Evolutionary conservation across 2,329 filamentous ascomycete species (phyloP).

Genomic region (Alternaria novae-zelandiae): DNA sequence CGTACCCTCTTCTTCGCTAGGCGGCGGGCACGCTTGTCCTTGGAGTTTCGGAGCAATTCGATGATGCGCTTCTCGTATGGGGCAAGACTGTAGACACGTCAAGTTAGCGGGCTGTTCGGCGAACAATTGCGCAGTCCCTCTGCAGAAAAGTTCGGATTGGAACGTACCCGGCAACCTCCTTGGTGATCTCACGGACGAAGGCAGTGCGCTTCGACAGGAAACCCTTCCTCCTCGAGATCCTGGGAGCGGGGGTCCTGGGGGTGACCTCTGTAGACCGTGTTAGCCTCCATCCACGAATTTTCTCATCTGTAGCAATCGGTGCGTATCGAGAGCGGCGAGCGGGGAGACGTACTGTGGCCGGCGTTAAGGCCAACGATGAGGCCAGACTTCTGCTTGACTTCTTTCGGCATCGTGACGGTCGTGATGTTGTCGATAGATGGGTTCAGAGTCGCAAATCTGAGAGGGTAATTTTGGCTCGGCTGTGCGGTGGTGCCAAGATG

Average conservation of each 20-base stretch:
- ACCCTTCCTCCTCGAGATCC: slow-evolving; percentile 79
- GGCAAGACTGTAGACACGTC: slow-evolving; percentile 25
- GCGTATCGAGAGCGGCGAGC: slow-evolving; percentile 21
- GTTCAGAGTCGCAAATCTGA: slow-evolving; percentile 15
- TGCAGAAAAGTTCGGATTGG: slow-evolving; percentile 4
- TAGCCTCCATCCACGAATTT: slow-evolving; percentile 28
- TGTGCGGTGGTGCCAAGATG: slow-evolving; percentile 25
- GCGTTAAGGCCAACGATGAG: slow-evolving; percentile 68
- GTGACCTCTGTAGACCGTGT: slow-evolving; percentile 55
- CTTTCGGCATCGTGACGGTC: slow-evolving; percentile 58
- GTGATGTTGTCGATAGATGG: slow-evolving; percentile 42
- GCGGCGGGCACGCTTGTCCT: slow-evolving; percentile 99
- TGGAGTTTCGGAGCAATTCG: slow-evolving; percentile 97
- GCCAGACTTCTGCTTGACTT: slow-evolving; percentile 61
- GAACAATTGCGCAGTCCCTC: neutral
- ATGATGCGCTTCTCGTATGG: slow-evolving; percentile 93
- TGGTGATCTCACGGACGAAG: slow-evolving; percentile 96
- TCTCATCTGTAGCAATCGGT: slow-evolving; percentile 8
- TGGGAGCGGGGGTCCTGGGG: slow-evolving; percentile 56
- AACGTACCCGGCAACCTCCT: slow-evolving; percentile 93
- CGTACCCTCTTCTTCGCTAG: slow-evolving; percentile 98
- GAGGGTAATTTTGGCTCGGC: slow-evolving; percentile 28
- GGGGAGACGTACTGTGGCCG: slow-evolving; percentile 66
- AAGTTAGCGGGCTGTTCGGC: slow-evolving; percentile 12
- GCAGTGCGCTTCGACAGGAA: slow-evolving; percentile 95